Conservation (phyloP, 352 stramenopile genomes). For the Phytophthora citricola region DNA sequence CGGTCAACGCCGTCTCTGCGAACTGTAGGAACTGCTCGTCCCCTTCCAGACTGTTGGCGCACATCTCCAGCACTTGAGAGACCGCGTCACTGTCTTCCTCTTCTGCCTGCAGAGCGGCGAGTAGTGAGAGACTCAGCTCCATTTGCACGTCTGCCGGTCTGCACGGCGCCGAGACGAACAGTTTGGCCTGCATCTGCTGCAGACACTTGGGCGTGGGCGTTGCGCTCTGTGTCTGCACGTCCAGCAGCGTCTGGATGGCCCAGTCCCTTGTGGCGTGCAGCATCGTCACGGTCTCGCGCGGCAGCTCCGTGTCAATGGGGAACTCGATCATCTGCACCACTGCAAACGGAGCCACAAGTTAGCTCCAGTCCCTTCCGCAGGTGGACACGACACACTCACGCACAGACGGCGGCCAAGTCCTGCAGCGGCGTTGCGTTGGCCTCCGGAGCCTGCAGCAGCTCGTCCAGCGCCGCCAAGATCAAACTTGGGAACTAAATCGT, state of each 20-base stretch:
- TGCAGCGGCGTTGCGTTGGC: constrained; percentile 30
- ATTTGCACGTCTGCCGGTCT: constrained; percentile 28
- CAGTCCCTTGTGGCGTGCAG: constrained; percentile 36
- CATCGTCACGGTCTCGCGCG: constrained; percentile 20
- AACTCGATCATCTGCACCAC: constrained; percentile 60
- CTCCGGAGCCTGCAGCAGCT: constrained; percentile 26
- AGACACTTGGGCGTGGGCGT: constrained; percentile 29
- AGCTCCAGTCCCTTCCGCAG: background rate
- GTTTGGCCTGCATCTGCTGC: constrained; percentile 43
- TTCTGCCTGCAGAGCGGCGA: constrained; percentile 24
- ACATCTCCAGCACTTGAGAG: constrained; percentile 40
- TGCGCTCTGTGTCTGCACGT: constrained; percentile 13
- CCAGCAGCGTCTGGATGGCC: constrained; percentile 52
- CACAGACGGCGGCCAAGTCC: constrained; percentile 42
- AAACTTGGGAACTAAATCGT: constrained; percentile 32
- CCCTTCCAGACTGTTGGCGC: constrained; percentile 20
- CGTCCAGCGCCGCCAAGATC: constrained; percentile 30
- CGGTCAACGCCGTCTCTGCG: constrained; percentile 28
- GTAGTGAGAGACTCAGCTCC: constrained; percentile 39
- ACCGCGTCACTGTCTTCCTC: constrained; percentile 13
- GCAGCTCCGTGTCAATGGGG: constrained; percentile 25
- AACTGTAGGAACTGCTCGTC: constrained; percentile 47
- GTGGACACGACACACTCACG: constrained; percentile 10
- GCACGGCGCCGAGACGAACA: constrained; percentile 42
- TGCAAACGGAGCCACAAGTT: constrained; percentile 8